phyloP scores from a whole-genome alignment of 2,329 filamentous ascomycete genomes.

The Penicillium thymicola region DNA sequence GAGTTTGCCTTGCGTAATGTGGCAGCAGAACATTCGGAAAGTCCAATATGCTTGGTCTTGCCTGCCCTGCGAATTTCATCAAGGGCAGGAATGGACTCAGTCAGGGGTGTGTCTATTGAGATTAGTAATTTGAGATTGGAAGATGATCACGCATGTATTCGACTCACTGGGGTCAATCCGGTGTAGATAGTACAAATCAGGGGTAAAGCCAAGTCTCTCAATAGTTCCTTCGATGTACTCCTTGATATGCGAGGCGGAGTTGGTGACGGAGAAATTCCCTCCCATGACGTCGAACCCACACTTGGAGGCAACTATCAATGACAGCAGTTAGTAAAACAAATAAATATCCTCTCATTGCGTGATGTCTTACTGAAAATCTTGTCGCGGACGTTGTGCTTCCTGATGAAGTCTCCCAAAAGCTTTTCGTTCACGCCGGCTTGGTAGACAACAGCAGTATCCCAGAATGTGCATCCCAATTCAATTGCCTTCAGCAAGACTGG shows the following conservation, averaged over 20 bases:
- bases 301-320: slow-evolving; percentile 46
- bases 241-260: slow-evolving; percentile 48
- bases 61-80: slow-evolving; percentile 47
- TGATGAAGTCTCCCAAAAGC: too few species aligned
- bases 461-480: too few species aligned
- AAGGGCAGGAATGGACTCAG: slow-evolving; percentile 48
- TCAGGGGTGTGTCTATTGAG: slow-evolving; percentile 41
- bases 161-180: slow-evolving; percentile 39
- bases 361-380: too few species aligned
- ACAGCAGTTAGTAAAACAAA: not conserved
- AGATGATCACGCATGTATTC: too few species aligned
- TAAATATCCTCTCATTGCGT: not conserved
- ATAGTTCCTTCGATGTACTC: slow-evolving; percentile 51
- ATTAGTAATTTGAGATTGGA: not conserved
- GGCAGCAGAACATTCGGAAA: slow-evolving; percentile 48
- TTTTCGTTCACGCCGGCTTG: too few species aligned
- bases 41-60: slow-evolving; percentile 50
- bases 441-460: too few species aligned
- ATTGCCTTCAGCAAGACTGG: too few species aligned
- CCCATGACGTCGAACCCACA: slow-evolving; percentile 45
- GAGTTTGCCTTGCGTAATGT: slow-evolving; percentile 46
- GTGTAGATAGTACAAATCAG: slow-evolving; percentile 39
- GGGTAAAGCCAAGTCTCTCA: slow-evolving; percentile 48
- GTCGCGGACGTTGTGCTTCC: too few species aligned
- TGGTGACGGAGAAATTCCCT: slow-evolving; percentile 37